A percentile compares a stretch with the other conserved stretches of the same genome.
Conservation (phyloP, 345 rosid genomes). For the Rhodamnia rubescens region DNA sequence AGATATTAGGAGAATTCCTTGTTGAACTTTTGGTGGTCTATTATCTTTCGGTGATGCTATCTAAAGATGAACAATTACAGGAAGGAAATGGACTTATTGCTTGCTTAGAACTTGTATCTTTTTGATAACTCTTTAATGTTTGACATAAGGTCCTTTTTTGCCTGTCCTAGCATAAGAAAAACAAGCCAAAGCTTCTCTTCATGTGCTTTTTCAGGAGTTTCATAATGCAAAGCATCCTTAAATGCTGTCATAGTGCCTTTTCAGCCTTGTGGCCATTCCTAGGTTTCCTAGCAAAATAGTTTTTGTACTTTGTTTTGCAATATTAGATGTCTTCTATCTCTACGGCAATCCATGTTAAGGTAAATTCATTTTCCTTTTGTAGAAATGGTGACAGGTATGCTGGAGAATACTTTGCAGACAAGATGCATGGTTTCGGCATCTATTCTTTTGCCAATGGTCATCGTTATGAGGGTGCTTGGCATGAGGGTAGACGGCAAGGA, state of each 20-base stretch:
- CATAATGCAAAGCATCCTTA: not conserved
- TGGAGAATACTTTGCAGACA: constrained; percentile 96
- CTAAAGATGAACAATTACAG: not conserved
- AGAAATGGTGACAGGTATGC: constrained; percentile 93
- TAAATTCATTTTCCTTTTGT: not conserved
- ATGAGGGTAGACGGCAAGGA: constrained; percentile 94
- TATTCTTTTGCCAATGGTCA: constrained; percentile 85
- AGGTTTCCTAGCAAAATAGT: not conserved
- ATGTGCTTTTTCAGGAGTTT: not conserved
- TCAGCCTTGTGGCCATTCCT: not conserved
- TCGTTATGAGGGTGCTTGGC: constrained; percentile 96
- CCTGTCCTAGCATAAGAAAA: not conserved
- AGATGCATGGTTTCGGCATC: constrained; percentile 95
- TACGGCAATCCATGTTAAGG: not conserved
- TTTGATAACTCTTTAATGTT: not conserved
- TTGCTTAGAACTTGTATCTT: not conserved
- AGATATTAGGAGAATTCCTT: not conserved
- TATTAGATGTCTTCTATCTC: not conserved
- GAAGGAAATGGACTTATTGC: not conserved
- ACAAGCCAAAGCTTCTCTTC: not conserved
- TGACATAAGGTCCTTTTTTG: not conserved
- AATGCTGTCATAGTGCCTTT: not conserved
- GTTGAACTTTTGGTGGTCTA: not conserved
- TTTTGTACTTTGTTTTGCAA: not conserved
- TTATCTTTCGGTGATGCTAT: not conserved